Evolutionary conservation across 2,329 filamentous ascomycete species (phyloP).

Genomic region (Fonsecaea pedrosoi): DNA sequence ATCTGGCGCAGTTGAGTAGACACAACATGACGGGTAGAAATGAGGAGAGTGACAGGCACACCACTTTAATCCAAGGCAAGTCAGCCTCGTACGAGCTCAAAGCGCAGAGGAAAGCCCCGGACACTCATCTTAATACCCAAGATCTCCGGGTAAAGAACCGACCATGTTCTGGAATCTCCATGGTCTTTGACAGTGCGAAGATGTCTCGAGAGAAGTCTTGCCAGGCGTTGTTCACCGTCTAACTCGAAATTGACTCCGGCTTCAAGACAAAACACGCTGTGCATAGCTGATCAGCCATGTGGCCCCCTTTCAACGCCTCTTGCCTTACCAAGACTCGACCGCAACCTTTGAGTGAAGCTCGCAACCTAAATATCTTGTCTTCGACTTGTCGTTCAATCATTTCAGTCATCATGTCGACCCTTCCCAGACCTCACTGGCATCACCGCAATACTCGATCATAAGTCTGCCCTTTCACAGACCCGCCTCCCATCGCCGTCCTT

Average conservation of each 20-base stretch:
- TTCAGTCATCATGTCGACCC: slow-evolving; percentile 7
- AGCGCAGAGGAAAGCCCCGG: neutral
- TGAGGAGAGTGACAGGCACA: neutral
- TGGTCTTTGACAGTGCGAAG: neutral
- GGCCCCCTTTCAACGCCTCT: slow-evolving; percentile 8
- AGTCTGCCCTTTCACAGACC: slow-evolving; percentile 70
- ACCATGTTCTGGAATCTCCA: neutral
- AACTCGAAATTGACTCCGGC: neutral
- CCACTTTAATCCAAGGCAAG: neutral
- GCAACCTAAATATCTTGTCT: slow-evolving; percentile 11
- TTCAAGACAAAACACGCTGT: neutral
- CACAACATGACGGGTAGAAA: neutral
- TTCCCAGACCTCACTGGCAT: neutral
- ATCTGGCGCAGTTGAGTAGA: neutral
- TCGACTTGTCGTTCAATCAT: slow-evolving; percentile 19
- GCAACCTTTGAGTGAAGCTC: slow-evolving; percentile 17
- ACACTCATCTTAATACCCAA: neutral
- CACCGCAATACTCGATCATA: slow-evolving; percentile 73
- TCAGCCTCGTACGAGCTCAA: neutral
- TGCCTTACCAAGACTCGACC: slow-evolving; percentile 12
- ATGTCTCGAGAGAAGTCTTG: neutral
- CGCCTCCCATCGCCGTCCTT: slow-evolving; percentile 80
- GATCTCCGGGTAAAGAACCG: neutral
- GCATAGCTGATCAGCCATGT: neutral
- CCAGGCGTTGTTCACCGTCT: neutral